Percentiles rank a stretch among this genome's conserved stretches.
These are phyloP conservation scores for Centaurea solstitialis DNA, from an alignment of 129 eudicot genomes.

Conservation along the genomic window DNA sequence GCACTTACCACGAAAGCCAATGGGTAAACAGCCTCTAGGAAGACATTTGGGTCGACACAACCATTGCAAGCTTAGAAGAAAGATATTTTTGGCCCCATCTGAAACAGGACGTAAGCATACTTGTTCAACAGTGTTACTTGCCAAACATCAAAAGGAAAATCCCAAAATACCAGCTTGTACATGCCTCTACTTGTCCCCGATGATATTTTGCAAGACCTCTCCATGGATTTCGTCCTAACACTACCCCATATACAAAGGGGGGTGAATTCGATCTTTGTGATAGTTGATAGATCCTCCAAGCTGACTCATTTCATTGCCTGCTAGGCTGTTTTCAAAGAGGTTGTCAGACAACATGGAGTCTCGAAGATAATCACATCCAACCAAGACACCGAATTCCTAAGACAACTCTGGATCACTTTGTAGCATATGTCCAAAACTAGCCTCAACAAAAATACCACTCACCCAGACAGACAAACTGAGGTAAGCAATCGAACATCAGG, in stretches of 20 bases:
- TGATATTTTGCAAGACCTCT: not conserved
- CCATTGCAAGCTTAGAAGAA: not conserved
- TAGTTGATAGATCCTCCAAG: not conserved
- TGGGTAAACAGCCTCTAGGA: not conserved
- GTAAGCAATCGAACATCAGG: not conserved
- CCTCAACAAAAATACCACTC: too few relatives aligned
- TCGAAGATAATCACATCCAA: not conserved
- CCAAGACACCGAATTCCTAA: too few relatives aligned
- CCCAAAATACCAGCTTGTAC: not conserved
- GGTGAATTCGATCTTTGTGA: not conserved
- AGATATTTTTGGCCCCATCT: slow-evolving; percentile 7
- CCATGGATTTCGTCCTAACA: slow-evolving; percentile 2
- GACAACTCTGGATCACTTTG: too few relatives aligned
- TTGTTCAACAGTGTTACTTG: not conserved
- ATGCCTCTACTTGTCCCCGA: not conserved
- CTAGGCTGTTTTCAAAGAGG: not conserved
- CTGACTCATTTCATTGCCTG: not conserved
- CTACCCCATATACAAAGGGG: not conserved
- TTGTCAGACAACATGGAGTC: not conserved
- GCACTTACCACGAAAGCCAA: too few relatives aligned
- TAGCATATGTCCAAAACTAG: too few relatives aligned
- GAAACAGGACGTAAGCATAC: not conserved
- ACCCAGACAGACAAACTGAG: not conserved
- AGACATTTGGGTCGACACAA: slow-evolving; percentile 2
- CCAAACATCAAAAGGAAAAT: not conserved